Conservation (phyloP, 1,139 yeast genomes). For the Candida albicans region DNA sequence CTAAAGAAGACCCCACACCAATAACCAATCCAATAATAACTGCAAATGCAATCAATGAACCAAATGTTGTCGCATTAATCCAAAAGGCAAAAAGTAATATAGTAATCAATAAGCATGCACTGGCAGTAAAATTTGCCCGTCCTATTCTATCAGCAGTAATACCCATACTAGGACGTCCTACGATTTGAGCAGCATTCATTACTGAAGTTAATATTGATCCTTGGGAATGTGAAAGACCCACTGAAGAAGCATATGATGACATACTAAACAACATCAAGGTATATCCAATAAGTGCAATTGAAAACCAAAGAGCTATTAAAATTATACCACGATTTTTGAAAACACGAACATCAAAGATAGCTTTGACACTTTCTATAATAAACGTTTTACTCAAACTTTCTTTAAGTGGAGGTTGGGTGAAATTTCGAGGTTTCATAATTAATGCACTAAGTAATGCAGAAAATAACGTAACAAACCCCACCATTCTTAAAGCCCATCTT, state of each 20-base stretch:
- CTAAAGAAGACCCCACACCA: conserved; percentile 68
- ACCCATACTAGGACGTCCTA: conserved; percentile 71
- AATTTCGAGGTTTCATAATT: conserved; percentile 48
- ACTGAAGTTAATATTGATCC: conserved; percentile 63
- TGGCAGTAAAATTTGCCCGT: conserved; percentile 50
- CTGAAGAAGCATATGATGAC: conserved; percentile 59
- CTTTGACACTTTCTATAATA: conserved; percentile 20
- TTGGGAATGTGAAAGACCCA: conserved; percentile 55
- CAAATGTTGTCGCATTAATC: conserved; percentile 55
- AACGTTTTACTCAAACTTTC: conserved; percentile 22
- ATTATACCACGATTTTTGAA: conserved; percentile 40
- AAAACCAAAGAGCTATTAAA: conserved; percentile 56
- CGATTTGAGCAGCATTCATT: conserved; percentile 59
- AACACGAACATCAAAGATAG: conserved; percentile 30
- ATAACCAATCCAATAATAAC: conserved; percentile 53
- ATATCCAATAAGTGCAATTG: conserved; percentile 56
- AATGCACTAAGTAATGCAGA: conserved; percentile 34
- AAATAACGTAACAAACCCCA: conserved; percentile 49
- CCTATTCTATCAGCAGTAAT: conserved; percentile 57
- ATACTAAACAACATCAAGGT: conserved; percentile 60
- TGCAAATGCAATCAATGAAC: conserved; percentile 52
- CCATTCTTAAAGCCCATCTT: conserved; percentile 66
- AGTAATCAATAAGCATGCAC: conserved; percentile 29
- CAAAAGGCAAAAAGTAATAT: conserved; percentile 49
- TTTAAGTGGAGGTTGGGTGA: conserved; percentile 27